These are phyloP conservation scores for Flagelloscypha sp. DNA, from an alignment of 768 basidiomycete species.

Conservation along the genomic window DNA sequence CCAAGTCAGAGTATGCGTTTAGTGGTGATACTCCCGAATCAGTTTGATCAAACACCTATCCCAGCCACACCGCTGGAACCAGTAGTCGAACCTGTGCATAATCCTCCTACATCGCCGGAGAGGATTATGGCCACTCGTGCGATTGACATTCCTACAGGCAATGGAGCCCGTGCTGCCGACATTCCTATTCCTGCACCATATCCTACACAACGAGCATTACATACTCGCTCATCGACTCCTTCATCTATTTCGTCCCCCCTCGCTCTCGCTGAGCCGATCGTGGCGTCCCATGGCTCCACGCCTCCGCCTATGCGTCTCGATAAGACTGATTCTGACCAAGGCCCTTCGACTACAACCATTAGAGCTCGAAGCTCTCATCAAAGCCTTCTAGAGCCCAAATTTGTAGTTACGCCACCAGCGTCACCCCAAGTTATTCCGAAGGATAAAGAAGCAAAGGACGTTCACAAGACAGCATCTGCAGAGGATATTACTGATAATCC, in stretches of 20 bases:
- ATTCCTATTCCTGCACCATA: slow-evolving; percentile 18
- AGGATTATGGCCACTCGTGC: too few species aligned
- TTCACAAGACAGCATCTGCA: too few species aligned
- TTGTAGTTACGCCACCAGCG: slow-evolving; percentile 66
- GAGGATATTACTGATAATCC: slow-evolving; percentile 30
- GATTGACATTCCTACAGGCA: too few species aligned
- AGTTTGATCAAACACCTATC: slow-evolving; percentile 63
- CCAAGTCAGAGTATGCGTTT: slow-evolving; percentile 58
- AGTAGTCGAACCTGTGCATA: too few species aligned
- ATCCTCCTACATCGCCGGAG: too few species aligned
- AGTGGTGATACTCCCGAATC: slow-evolving; percentile 34
- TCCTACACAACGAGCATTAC: slow-evolving; percentile 38
- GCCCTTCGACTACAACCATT: slow-evolving; percentile 29
- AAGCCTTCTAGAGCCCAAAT: slow-evolving; percentile 56
- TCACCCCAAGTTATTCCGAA: slow-evolving; percentile 52
- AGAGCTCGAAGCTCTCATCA: slow-evolving; percentile 59
- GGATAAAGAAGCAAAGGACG: too few species aligned
- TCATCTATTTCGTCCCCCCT: slow-evolving; percentile 85
- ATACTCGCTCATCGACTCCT: slow-evolving; percentile 80
- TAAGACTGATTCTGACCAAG: too few species aligned
- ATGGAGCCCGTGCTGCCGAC: too few species aligned
- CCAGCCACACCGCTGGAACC: too few species aligned
- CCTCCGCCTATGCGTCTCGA: slow-evolving; percentile 62
- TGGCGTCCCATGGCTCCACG: slow-evolving; percentile 57
- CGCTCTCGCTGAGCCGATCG: slow-evolving; percentile 76